Conservation (phyloP, 106 monocot species). For the Posidonia australis region DNA sequence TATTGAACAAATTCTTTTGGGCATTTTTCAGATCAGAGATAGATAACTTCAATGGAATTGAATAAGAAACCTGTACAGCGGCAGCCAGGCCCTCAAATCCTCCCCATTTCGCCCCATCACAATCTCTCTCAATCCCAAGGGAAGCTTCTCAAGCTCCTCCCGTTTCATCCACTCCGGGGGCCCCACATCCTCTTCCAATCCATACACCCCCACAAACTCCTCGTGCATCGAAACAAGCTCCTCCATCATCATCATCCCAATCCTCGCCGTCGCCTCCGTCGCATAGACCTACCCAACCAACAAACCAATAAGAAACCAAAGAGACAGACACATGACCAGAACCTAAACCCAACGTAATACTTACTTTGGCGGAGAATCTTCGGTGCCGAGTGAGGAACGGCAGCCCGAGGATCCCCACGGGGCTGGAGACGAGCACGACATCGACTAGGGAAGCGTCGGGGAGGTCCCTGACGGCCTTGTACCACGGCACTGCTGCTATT, state of each 20-base stretch:
- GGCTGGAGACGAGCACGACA: conserved; percentile 69
- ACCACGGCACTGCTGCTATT: conserved; percentile 44
- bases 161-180: conserved; percentile 67
- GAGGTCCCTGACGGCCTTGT: conserved; percentile 40
- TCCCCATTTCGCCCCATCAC: conserved; percentile 46
- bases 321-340: neutral
- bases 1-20: too few species aligned
- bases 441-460: conserved; percentile 54
- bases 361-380: conserved; percentile 52
- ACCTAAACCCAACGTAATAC: neutral
- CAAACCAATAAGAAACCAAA: neutral
- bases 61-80: conserved; percentile 61
- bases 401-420: conserved; percentile 74
- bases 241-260: conserved; percentile 82
- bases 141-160: conserved; percentile 47
- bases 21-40: too few species aligned
- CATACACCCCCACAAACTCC: conserved; percentile 57
- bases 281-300: conserved; percentile 49
- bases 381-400: conserved; percentile 59
- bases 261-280: conserved; percentile 50
- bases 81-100: conserved; percentile 50
- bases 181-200: conserved; percentile 19
- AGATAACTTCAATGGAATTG: neutral
- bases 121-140: conserved; percentile 18
- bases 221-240: conserved; percentile 65